Evolutionary conservation across 1,284 basidiomycete species (phyloP).

Genomic region (Sphaerobolus stellatus): DNA sequence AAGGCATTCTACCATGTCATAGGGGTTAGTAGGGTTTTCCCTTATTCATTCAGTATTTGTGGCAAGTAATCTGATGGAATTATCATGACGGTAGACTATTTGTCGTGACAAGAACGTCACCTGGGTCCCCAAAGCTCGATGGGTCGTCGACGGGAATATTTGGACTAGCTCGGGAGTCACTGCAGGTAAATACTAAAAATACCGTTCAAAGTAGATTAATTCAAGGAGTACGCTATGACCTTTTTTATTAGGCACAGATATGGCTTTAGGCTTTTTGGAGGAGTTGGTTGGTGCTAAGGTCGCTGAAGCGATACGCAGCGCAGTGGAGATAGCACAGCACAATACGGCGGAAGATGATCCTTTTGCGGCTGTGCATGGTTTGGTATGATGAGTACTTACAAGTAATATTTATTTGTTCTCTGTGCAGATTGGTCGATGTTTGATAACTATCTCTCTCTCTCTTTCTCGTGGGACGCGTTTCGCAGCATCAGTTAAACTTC

Average conservation of each 20-base stretch:
- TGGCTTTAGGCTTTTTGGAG: neutral
- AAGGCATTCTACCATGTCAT: constrained; percentile 24
- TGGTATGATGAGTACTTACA: too few relatives aligned
- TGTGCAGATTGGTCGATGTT: too few relatives aligned
- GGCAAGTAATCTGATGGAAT: neutral
- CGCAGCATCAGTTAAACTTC: too few relatives aligned
- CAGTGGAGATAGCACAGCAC: neutral
- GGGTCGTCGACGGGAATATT: neutral
- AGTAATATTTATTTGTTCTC: too few relatives aligned
- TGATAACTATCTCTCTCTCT: too few relatives aligned
- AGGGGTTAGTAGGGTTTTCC: neutral
- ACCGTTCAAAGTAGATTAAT: neutral
- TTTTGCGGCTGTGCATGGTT: neutral
- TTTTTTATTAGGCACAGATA: neutral
- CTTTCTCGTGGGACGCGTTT: too few relatives aligned
- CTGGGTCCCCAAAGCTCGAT: neutral
- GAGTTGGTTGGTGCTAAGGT: neutral
- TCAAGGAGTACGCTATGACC: neutral
- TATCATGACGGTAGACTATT: neutral
- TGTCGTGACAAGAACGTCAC: constrained; percentile 13
- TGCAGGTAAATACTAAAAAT: neutral
- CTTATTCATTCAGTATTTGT: neutral
- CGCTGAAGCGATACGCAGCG: neutral
- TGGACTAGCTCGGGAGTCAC: constrained; percentile 1
- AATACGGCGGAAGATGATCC: neutral